phyloP scores from a whole-genome alignment of 192 early-diverging fungal species.

The Lunasporangiospora selenospora region DNA sequence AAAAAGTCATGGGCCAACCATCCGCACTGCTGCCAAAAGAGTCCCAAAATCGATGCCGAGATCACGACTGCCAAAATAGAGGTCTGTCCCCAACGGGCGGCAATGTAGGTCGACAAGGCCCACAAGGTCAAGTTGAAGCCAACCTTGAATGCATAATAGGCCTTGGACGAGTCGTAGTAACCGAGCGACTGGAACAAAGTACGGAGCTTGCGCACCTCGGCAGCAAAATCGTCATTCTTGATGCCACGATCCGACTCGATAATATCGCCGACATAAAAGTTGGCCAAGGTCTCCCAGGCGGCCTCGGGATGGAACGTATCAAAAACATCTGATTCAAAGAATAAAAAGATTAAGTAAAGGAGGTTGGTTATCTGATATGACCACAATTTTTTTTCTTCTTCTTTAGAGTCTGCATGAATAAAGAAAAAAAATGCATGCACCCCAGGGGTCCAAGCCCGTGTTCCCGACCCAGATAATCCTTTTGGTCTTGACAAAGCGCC shows the following conservation, averaged over 20 bases:
- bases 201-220: conserved; percentile 68
- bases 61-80: conserved; percentile 61
- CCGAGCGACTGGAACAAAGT: conserved; percentile 58
- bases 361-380: conserved; percentile 25
- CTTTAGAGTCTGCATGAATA: too few relatives aligned
- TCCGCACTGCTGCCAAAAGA: conserved; percentile 86
- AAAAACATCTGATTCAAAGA: conserved; percentile 66
- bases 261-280: conserved; percentile 81
- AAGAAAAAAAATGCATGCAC: too few relatives aligned
- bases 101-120: conserved; percentile 53
- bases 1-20: conserved; percentile 87
- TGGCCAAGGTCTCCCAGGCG: conserved; percentile 69
- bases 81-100: conserved; percentile 59
- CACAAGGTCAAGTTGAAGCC: conserved; percentile 60
- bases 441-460: too few relatives aligned
- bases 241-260: conserved; percentile 52
- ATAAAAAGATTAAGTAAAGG: too few relatives aligned
- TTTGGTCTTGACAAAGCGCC: too few relatives aligned
- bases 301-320: conserved; percentile 77
- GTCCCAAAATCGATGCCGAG: conserved; percentile 64
- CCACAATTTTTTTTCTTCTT: too few relatives aligned
- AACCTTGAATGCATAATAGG: conserved; percentile 74
- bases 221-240: conserved; percentile 61
- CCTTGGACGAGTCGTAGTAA: conserved; percentile 68
- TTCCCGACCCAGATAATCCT: too few relatives aligned